Conservation (phyloP, 441 rosid genomes). For the Populus trichocarpa region DNA sequence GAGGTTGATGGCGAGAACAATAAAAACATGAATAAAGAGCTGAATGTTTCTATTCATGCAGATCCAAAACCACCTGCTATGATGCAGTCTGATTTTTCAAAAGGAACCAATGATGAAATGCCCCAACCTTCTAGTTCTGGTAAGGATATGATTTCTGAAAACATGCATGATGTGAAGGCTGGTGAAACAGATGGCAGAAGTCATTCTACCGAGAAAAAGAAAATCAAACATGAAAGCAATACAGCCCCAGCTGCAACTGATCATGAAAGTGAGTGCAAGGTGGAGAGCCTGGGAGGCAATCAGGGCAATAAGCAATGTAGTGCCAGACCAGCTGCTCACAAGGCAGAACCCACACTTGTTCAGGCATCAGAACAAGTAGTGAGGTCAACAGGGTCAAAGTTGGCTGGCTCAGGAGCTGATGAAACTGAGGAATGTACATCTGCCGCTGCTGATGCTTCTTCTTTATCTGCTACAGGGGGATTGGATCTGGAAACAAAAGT, state of each 20-base stretch:
- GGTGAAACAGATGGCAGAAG: conserved; percentile 25
- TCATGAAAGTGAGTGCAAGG: conserved; percentile 31
- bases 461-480: conserved; percentile 26
- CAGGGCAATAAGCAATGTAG: conserved; percentile 24
- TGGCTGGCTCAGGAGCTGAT: conserved; percentile 36
- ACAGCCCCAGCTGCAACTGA: conserved; percentile 29
- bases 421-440: conserved; percentile 51
- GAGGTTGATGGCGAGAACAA: conserved; percentile 29
- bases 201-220: conserved; percentile 24
- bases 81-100: conserved; percentile 21
- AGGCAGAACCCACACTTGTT: conserved; percentile 17
- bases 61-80: conserved; percentile 32
- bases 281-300: conserved; percentile 23
- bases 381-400: conserved; percentile 31
- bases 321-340: conserved; percentile 22
- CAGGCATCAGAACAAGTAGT: conserved; percentile 31
- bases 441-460: conserved; percentile 2
- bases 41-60: conserved; percentile 16
- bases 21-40: conserved; percentile 27
- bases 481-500: conserved; percentile 56
- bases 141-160: conserved; percentile 26
- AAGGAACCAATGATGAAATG: conserved; percentile 28
- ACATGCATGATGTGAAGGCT: conserved; percentile 30
- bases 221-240: conserved; percentile 24
- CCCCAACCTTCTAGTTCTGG: conserved; percentile 22